Evolutionary conservation across 495 filamentous ascomycete species (phyloP).

Genomic region (Neurospora pannonica): DNA sequence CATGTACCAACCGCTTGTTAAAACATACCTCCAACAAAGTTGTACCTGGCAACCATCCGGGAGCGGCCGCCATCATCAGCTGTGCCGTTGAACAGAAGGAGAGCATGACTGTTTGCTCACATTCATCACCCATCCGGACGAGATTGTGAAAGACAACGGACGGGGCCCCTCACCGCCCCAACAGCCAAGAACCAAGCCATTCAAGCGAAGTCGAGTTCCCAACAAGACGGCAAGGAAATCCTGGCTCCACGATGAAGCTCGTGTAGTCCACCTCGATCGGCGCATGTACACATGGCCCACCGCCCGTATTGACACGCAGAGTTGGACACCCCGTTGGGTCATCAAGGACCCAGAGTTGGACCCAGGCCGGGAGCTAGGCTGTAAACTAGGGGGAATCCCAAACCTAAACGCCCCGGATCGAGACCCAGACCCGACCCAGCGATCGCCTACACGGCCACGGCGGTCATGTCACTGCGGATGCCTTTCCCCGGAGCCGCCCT

Average conservation of each 20-base stretch:
- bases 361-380: neutral
- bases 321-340: neutral
- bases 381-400: neutral
- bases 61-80: neutral
- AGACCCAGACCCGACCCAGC: neutral
- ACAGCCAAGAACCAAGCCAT: neutral
- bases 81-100: neutral
- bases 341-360: neutral
- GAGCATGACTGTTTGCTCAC: neutral
- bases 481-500: constrained; percentile 14
- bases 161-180: neutral
- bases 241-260: neutral
- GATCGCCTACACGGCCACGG: neutral
- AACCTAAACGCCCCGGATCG: neutral
- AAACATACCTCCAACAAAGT: neutral
- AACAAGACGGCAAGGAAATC: neutral
- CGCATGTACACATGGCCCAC: neutral
- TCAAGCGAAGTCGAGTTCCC: neutral
- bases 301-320: neutral
- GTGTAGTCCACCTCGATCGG: neutral
- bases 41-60: neutral
- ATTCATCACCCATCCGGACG: neutral
- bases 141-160: neutral
- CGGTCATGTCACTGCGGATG: constrained; percentile 19
- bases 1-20: neutral